These are phyloP conservation scores for Mesembryanthemum crystallinum DNA, from an alignment of 148 eudicot genomes.

Conservation along the genomic window DNA sequence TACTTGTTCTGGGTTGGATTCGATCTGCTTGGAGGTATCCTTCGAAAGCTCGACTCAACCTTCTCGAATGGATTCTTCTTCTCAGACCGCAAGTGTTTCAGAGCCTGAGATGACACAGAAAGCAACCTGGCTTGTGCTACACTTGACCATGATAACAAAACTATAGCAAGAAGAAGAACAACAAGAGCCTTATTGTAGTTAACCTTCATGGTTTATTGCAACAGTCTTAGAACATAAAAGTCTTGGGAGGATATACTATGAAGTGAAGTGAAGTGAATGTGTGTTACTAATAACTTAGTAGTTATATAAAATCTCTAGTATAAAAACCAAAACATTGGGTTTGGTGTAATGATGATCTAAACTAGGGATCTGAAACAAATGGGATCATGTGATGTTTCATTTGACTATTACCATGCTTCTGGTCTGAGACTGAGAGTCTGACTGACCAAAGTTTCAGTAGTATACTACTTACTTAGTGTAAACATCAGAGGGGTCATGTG, in stretches of 20 bases:
- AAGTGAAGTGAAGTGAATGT: slow-evolving; percentile 2
- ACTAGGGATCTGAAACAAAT: slow-evolving; percentile 9
- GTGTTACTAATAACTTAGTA: not conserved
- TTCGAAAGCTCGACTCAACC: slow-evolving; percentile 47
- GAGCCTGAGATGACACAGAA: slow-evolving; percentile 36
- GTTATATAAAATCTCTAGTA: not conserved
- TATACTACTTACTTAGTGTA: not conserved
- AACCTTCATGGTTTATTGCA: slow-evolving; percentile 31
- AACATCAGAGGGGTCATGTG: not conserved
- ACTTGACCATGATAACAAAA: slow-evolving; percentile 31
- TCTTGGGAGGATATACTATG: not conserved
- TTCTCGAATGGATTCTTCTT: slow-evolving; percentile 45
- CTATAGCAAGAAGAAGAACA: slow-evolving; percentile 36
- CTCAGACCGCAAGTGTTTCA: slow-evolving; percentile 33
- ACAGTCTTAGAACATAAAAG: not conserved
- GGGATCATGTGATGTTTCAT: slow-evolving; percentile 12
- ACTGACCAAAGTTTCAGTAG: not conserved
- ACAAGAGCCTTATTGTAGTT: slow-evolving; percentile 24
- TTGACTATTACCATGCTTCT: slow-evolving; percentile 5
- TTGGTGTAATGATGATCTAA: not conserved
- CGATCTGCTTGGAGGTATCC: slow-evolving; percentile 53
- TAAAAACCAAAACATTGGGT: not conserved
- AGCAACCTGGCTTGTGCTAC: slow-evolving; percentile 33
- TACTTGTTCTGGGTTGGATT: slow-evolving; percentile 83
- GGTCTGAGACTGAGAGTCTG: no score